Percentiles rank a stretch among this genome's conserved stretches.
phyloP scores from a whole-genome alignment of 2,329 filamentous ascomycete genomes.

The Scopulariopsis brevicaulis region DNA sequence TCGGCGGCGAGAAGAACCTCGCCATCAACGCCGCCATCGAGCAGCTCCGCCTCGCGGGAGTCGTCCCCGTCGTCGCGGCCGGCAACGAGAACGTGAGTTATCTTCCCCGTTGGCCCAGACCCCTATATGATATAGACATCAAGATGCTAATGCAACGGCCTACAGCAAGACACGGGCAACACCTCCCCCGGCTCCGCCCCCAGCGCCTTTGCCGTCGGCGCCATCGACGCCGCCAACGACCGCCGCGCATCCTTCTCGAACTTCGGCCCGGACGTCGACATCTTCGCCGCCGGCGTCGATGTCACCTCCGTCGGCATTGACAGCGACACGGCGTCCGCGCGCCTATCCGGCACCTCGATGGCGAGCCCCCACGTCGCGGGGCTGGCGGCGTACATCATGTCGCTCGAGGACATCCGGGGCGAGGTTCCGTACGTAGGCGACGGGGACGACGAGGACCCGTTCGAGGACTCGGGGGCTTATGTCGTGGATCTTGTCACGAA shows the following conservation, averaged over 20 bases:
- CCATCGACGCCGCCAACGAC: constrained; percentile 40
- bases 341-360: constrained; percentile 48
- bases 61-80: constrained; percentile 48
- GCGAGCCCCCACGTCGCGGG: constrained; percentile 58
- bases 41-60: constrained; percentile 32
- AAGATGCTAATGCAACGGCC: background rate
- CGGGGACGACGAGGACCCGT: background rate
- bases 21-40: constrained; percentile 45
- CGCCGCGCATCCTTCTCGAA: constrained; percentile 43
- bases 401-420: constrained; percentile 35
- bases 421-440: constrained; percentile 5
- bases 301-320: constrained; percentile 40
- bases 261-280: constrained; percentile 39
- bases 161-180: constrained; percentile 31
- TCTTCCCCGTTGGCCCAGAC: background rate
- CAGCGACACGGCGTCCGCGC: constrained; percentile 29
- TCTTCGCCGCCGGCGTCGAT: constrained; percentile 44
- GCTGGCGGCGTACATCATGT: constrained; percentile 56
- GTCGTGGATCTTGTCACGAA: constrained; percentile 27
- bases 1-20: constrained; percentile 35
- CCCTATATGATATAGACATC: background rate
- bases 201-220: constrained; percentile 48
- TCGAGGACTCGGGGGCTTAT: background rate
- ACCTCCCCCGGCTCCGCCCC: constrained; percentile 42
- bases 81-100: constrained; percentile 39